Conservation (phyloP, 768 basidiomycete genomes). For the Naganishia onofrii region DNA sequence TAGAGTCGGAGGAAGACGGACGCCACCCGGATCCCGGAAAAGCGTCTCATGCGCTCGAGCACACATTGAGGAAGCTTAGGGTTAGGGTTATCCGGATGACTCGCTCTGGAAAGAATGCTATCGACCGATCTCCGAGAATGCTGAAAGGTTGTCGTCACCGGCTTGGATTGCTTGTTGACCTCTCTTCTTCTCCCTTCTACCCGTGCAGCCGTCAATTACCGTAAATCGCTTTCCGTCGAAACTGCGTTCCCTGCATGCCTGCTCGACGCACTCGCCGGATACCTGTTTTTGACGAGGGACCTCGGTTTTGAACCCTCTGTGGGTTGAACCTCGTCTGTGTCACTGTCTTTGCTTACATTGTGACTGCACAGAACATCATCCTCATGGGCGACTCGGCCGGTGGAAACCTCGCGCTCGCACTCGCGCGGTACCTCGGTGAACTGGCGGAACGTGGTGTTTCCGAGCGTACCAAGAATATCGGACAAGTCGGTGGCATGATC, state of each 20-base stretch:
- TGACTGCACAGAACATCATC: slow-evolving; percentile 57
- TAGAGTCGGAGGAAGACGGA: too few relatives aligned
- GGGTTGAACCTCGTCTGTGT: neutral
- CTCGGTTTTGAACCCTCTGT: slow-evolving; percentile 60
- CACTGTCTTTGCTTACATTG: neutral
- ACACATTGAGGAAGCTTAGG: too few relatives aligned
- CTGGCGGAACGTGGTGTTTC: slow-evolving; percentile 10
- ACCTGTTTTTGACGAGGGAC: slow-evolving; percentile 62
- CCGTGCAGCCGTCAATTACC: slow-evolving; percentile 67
- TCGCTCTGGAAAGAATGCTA: too few relatives aligned
- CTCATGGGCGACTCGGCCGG: slow-evolving; percentile 75
- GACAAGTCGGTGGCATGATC: slow-evolving; percentile 29
- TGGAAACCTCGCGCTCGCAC: slow-evolving; percentile 61
- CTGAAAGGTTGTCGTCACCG: too few relatives aligned
- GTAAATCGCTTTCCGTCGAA: slow-evolving; percentile 58
- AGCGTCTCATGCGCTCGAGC: too few relatives aligned
- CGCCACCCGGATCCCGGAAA: too few relatives aligned
- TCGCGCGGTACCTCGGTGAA: slow-evolving; percentile 46
- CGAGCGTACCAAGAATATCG: slow-evolving; percentile 9
- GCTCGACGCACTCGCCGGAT: slow-evolving; percentile 71
- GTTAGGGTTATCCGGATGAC: too few relatives aligned
- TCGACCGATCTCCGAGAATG: too few relatives aligned
- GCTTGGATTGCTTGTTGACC: too few relatives aligned
- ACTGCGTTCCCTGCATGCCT: slow-evolving; percentile 73
- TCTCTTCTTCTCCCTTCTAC: slow-evolving; percentile 43